Base-by-base conservation (phyloP, 2,329 filamentous ascomycete species). In the Pestalotiopsis sp. region DNA sequence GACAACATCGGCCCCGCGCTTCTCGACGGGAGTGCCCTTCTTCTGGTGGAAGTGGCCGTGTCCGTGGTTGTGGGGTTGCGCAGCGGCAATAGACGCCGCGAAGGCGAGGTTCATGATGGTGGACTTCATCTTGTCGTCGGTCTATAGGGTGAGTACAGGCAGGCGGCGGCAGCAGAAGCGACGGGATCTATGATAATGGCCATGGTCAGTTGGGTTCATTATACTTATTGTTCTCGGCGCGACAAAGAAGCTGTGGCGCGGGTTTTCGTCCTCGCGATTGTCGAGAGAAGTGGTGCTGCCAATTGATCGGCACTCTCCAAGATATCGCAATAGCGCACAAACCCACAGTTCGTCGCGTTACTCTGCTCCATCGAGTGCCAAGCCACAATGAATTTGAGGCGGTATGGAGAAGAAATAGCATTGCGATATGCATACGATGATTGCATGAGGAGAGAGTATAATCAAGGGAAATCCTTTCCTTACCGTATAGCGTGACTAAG, bases 41-140 rank as follows among this genome's bases (percentile, higher is more conserved):
- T 86, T 88, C 69, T 83, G 84, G 77, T 89, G 89, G 73, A 84
- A 79, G 71, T 88, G 89, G 68, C 84, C 84, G 77, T 91, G 89
- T 69, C 82, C 79, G 77, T 91, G 89, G 58, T 81, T 80, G 72
- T 88, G 86, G 68, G 84, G 86, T 74, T 89, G 85, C 38, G 90
- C 90, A 64, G 84, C 82, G 69, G 84, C 85, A 66, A 88, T 73
- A 55, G 85, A 82, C 68, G 85, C 86, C 80, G 84, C 84, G 68
- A 88, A 75, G 75, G 85, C 83, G 71, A 84, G 78, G 67, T 82
- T 81, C 72, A 84, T 71, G 69, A 86, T 73, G 67, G 72, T 70
- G 56, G 80, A 79, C 82, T 85, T 87, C 85, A 88, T 88, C 11
- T 58, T 66, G 24, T 59, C 56, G 58, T 68, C 64, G 55, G 11